Conservation (phyloP, 2,329 filamentous ascomycete species). For the Talaromyces sp. region DNA sequence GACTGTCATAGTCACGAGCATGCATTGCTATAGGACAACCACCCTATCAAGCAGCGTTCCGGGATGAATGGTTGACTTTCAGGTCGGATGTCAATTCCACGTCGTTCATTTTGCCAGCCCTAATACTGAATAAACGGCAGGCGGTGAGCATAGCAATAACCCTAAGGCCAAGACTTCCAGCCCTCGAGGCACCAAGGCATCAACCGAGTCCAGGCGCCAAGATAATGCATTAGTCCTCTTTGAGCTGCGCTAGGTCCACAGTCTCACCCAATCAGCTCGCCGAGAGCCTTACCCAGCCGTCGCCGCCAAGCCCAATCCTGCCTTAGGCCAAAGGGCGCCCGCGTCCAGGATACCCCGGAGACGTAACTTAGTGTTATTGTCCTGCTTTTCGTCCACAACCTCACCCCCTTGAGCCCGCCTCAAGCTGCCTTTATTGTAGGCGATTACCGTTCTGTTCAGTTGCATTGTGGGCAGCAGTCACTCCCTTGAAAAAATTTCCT, state of each 20-base stretch:
- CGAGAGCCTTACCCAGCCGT: background rate
- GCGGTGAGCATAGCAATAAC: background rate
- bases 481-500: conserved; percentile 14
- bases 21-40: conserved; percentile 5
- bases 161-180: background rate
- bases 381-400: conserved; percentile 7
- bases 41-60: conserved; percentile 3
- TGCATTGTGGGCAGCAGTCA: conserved; percentile 13
- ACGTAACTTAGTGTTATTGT: background rate
- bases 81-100: conserved; percentile 15
- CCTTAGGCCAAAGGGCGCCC: conserved; percentile 1
- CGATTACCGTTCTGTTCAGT: conserved; percentile 2
- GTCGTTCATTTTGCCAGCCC: conserved; percentile 6
- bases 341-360: conserved; percentile 6
- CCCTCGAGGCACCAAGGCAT: background rate
- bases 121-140: background rate
- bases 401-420: background rate
- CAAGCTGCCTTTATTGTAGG: conserved; percentile 9
- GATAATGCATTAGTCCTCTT: background rate
- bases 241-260: background rate
- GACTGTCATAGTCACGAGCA: background rate
- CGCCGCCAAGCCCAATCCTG: background rate
- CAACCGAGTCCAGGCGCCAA: background rate
- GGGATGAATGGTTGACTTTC: background rate
- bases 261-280: background rate